A percentile compares a stretch with the other conserved stretches of the same genome.
Conservation (phyloP, 495 filamentous ascomycete genomes). For the Hyaloscypha variabilis region DNA sequence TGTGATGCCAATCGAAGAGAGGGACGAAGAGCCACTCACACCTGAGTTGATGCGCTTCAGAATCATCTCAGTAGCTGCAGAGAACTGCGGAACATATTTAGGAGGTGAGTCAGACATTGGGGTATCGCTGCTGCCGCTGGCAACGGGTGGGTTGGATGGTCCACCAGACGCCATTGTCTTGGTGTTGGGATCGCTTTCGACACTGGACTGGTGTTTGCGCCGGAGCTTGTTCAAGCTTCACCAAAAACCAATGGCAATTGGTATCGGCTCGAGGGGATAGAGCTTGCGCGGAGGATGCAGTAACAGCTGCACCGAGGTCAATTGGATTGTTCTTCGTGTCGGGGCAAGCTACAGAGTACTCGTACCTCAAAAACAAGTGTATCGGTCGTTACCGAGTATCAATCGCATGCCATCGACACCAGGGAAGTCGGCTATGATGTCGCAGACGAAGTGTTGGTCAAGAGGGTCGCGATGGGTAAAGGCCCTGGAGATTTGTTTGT, state of each 20-base stretch:
- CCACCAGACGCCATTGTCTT: conserved; percentile 19
- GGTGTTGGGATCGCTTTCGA: background rate
- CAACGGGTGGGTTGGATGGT: conserved; percentile 18
- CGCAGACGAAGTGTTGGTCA: background rate
- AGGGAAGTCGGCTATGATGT: background rate
- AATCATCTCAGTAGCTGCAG: conserved; percentile 58
- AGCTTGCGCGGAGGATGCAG: background rate
- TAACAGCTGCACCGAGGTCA: conserved; percentile 16
- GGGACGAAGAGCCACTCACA: conserved; percentile 33
- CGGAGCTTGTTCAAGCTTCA: conserved; percentile 10
- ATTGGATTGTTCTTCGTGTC: conserved; percentile 6
- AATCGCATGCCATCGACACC: conserved; percentile 18
- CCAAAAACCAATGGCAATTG: background rate
- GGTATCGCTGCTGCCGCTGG: conserved; percentile 15
- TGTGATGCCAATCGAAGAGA: conserved; percentile 30
- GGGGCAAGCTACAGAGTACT: background rate
- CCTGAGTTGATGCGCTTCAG: conserved; percentile 48
- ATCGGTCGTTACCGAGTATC: conserved; percentile 10
- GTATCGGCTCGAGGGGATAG: background rate
- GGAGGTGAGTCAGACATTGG: conserved; percentile 27
- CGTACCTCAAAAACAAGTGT: background rate
- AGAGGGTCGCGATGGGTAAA: conserved; percentile 3
- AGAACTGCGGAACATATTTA: conserved; percentile 49
- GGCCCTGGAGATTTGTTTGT: conserved; percentile 13
- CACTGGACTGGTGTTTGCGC: conserved; percentile 20